Conservation (phyloP, 768 basidiomycete species). For the Lactarius indigo region DNA sequence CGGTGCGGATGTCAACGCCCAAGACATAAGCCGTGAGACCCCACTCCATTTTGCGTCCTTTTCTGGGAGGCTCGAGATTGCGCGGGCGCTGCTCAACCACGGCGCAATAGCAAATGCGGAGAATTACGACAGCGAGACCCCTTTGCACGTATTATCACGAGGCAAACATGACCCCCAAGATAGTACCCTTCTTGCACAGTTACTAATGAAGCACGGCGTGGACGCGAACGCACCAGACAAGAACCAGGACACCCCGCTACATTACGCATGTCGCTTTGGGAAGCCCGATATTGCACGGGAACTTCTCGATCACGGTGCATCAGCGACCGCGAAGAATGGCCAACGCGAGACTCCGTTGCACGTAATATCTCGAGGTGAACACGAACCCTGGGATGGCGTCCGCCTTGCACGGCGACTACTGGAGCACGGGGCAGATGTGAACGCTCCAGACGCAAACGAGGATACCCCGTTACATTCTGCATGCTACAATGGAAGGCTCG, state of each 20-base stretch:
- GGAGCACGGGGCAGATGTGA: background rate
- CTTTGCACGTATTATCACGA: background rate
- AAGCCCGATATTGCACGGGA: background rate
- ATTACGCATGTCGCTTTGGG: background rate
- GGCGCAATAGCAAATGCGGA: background rate
- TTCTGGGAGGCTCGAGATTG: background rate
- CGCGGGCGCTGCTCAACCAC: background rate
- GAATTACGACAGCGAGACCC: background rate
- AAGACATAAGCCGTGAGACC: background rate
- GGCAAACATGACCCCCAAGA: background rate
- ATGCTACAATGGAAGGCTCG: background rate
- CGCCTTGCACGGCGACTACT: background rate
- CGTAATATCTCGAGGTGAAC: background rate
- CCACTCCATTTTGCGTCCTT: background rate
- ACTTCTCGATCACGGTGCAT: background rate
- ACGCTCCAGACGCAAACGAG: background rate
- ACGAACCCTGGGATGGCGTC: background rate
- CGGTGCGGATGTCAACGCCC: background rate
- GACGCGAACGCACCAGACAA: background rate
- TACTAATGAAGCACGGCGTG: background rate
- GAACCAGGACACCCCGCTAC: background rate
- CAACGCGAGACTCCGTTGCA: background rate
- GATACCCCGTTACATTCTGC: background rate
- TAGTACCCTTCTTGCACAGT: background rate
- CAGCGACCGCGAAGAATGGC: background rate